Evolutionary conservation across 1,139 yeast genomes (phyloP), one percentile per base, ranked within the genome.

Genomic region (Saccharomyces hybrid): DNA sequence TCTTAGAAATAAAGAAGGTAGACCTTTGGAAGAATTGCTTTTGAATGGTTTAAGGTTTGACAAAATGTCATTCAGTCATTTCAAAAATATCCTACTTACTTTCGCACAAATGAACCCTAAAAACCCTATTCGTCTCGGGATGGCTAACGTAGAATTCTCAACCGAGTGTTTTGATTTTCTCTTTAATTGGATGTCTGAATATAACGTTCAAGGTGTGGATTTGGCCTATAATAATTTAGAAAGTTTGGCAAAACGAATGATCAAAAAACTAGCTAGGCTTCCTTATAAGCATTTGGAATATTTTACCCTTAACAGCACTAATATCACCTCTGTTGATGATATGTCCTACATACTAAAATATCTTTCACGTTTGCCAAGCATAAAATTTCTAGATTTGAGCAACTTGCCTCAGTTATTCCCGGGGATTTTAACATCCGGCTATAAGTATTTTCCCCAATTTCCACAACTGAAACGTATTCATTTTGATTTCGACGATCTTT

Each of bases 311-410:
- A 86, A 88, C 66, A 79, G 89, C 11, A 84, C 95, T 2, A 77
- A 80, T 53, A 71, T 88, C 25, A 64, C 75, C 0, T 70, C 80
- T 57, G 77, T 81, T 4, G 81, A 78, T 16, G 85, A 83, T 58
- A 78, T 82, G 14, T 74, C 78, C 0, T 75, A 78, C 38, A 66
- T 87, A 27, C 69, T 87, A 20, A 70, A 76, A 50, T 73, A 81
- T 1, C 70, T 88, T 52, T 71, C 83, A 1, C 75, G 75, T 48
- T 71, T 84, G 20, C 78, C 82, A 50, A 75, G 80, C 5, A 72
- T 91, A 52, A 76, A 88, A 58, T 88, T 86, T 64, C 73, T 91
- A 56, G 97, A 91, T 70, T 72, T 90, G 57, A 84, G 93, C 61
- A 82, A 84, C 52, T 76, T 88, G 57, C 87, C 95, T 0, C 77